Conservation (phyloP, 2,329 filamentous ascomycete genomes). For the Acrocalymma vagum region DNA sequence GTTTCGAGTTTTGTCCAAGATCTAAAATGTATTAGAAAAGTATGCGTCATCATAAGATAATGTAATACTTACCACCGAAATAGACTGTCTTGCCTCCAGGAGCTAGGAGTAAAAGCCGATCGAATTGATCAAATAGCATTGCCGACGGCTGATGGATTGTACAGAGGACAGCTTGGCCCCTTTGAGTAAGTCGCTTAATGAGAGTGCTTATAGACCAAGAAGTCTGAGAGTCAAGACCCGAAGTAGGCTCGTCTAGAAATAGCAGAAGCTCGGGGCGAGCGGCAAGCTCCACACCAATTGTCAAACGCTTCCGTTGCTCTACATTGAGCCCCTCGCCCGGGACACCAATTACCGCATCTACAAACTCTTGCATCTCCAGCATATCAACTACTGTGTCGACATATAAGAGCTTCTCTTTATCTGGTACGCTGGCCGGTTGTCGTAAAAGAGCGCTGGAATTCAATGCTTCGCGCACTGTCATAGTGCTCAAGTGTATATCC, state of each 20-base stretch:
- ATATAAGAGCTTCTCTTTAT: constrained; percentile 64
- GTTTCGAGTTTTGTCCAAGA: constrained; percentile 67
- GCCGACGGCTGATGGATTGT: constrained; percentile 81
- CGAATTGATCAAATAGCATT: constrained; percentile 68
- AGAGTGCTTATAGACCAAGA: constrained; percentile 5
- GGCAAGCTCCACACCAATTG: constrained; percentile 62
- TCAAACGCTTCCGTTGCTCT: constrained; percentile 70
- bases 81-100: constrained; percentile 70
- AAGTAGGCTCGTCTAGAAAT: constrained; percentile 78
- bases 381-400: constrained; percentile 67
- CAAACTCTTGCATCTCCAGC: constrained; percentile 66
- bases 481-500: constrained; percentile 11
- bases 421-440: constrained; percentile 61
- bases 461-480: constrained; percentile 8
- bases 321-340: constrained; percentile 64
- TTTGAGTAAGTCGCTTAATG: neutral
- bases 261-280: constrained; percentile 71
- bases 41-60: no score
- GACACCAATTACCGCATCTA: constrained; percentile 66
- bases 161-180: constrained; percentile 77
- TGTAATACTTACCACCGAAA: no score
- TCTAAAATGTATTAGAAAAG: constrained; percentile 84
- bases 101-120: constrained; percentile 64
- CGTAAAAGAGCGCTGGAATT: constrained; percentile 65
- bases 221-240: constrained; percentile 63